Percentiles rank a stretch among this genome's conserved stretches.
Conservation (phyloP, 2,329 filamentous ascomycete genomes). For the Xylariaceae sp. region DNA sequence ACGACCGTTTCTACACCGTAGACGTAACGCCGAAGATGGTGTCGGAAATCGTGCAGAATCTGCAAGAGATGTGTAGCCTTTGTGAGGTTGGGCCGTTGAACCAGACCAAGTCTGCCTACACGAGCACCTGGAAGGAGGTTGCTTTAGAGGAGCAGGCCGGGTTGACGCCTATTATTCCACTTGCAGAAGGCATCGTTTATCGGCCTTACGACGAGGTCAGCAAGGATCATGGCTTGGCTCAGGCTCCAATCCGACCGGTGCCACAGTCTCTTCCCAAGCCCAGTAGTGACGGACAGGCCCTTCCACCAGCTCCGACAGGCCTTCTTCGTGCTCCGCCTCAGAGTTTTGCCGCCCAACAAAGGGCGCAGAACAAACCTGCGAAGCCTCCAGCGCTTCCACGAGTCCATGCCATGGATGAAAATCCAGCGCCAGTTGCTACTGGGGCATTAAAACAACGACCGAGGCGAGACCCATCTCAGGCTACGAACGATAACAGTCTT, state of each 20-base stretch:
- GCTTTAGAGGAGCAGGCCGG: constrained; percentile 63
- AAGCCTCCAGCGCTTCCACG: constrained; percentile 26
- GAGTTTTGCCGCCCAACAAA: constrained; percentile 62
- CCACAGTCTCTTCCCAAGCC: constrained; percentile 31
- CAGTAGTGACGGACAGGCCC: constrained; percentile 34
- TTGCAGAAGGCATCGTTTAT: constrained; percentile 58
- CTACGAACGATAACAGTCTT: constrained; percentile 25
- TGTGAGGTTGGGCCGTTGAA: constrained; percentile 56
- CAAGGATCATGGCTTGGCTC: constrained; percentile 45
- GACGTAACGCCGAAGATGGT: constrained; percentile 43
- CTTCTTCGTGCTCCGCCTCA: constrained; percentile 52
- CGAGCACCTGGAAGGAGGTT: constrained; percentile 60
- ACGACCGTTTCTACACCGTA: constrained; percentile 52
- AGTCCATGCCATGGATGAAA: constrained; percentile 32
- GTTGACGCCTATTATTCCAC: constrained; percentile 57
- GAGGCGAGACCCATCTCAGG: constrained; percentile 27
- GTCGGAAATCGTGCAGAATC: constrained; percentile 44
- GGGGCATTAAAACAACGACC: constrained; percentile 30
- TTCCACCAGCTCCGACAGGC: constrained; percentile 37
- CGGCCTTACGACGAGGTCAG: constrained; percentile 58
- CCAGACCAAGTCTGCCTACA: constrained; percentile 42
- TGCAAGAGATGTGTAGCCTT: constrained; percentile 52
- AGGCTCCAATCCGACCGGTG: constrained; percentile 29
- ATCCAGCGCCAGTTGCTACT: constrained; percentile 29
- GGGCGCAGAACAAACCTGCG: constrained; percentile 49